phyloP scores from a whole-genome alignment of 164 flowering plant genomes.

The Vitis vinifera region DNA sequence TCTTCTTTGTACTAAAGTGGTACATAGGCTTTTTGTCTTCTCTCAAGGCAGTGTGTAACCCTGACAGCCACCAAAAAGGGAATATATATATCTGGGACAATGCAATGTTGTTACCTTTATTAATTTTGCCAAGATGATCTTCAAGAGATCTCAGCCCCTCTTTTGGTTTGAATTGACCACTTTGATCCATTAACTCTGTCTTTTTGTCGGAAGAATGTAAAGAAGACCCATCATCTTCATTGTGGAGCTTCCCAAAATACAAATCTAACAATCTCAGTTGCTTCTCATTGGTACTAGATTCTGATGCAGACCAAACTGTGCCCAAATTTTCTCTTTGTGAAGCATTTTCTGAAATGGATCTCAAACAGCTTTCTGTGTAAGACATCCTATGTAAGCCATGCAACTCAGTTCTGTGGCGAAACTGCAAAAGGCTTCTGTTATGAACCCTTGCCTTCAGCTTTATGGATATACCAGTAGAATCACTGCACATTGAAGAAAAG shows the following conservation, averaged over 20 bases:
- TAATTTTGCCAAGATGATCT: conserved; percentile 42
- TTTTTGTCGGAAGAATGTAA: conserved; percentile 12
- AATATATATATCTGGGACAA: not conserved
- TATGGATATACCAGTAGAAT: conserved; percentile 5
- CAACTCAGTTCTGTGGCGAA: not conserved
- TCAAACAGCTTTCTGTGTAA: conserved; percentile 4
- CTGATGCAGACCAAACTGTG: conserved; percentile 17
- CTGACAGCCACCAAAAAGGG: not conserved
- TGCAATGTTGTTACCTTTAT: conserved; percentile 20
- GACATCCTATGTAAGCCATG: not conserved
- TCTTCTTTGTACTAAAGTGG: too few species aligned
- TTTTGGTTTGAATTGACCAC: conserved; percentile 24
- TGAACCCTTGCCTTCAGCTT: conserved; percentile 17
- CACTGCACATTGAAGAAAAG: conserved; percentile 9
- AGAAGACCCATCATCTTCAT: conserved; percentile 16
- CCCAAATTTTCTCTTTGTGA: conserved; percentile 11
- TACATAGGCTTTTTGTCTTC: too few species aligned
- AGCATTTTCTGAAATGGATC: conserved; percentile 7
- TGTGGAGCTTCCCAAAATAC: conserved; percentile 49
- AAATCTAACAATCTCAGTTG: conserved; percentile 49
- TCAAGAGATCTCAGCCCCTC: conserved; percentile 36
- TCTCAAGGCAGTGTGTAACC: not conserved
- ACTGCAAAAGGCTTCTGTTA: conserved; percentile 1
- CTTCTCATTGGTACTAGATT: conserved; percentile 26
- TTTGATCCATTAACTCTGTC: conserved; percentile 2